Evolutionary conservation across 495 filamentous ascomycete species (phyloP).

Genomic region (Aspergillus homomorphus): DNA sequence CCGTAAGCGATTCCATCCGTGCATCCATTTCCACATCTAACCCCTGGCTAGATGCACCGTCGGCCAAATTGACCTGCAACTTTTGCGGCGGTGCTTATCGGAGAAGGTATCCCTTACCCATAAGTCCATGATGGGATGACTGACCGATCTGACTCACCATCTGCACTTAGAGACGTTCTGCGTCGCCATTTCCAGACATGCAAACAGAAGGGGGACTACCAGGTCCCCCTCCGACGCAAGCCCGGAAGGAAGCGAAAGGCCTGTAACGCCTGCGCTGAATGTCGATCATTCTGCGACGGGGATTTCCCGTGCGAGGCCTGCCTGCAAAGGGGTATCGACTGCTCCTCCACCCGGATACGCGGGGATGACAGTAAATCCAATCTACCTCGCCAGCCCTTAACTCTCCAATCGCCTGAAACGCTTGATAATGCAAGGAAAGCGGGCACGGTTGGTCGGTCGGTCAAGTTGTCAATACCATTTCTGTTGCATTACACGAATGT

Average conservation of each 20-base stretch:
- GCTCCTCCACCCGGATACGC: neutral
- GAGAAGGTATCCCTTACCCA: slow-evolving; percentile 1
- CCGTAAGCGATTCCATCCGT: neutral
- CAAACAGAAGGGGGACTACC: neutral
- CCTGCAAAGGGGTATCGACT: neutral
- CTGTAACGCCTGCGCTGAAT: neutral
- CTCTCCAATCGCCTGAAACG: no score
- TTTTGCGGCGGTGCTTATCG: neutral
- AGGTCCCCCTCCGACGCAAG: neutral
- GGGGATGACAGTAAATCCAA: no score
- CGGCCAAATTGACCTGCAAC: neutral
- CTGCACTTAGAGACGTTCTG: slow-evolving; percentile 3
- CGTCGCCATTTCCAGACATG: slow-evolving; percentile 3
- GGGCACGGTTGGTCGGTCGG: neutral
- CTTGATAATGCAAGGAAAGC: no score
- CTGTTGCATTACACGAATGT: slow-evolving; percentile 3
- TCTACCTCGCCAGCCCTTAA: neutral
- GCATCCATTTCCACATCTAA: neutral
- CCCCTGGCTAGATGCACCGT: neutral
- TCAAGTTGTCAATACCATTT: slow-evolving; percentile 4
- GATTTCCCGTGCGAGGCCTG: slow-evolving; percentile 5
- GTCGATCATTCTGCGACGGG: slow-evolving; percentile 4
- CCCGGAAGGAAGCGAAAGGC: slow-evolving; percentile 5
- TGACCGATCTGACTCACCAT: neutral
- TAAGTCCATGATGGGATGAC: neutral